Evolutionary conservation across 1,284 basidiomycete genomes (phyloP), one percentile per base, ranked within the genome.

Genomic region (Microbotryum saponariae): DNA sequence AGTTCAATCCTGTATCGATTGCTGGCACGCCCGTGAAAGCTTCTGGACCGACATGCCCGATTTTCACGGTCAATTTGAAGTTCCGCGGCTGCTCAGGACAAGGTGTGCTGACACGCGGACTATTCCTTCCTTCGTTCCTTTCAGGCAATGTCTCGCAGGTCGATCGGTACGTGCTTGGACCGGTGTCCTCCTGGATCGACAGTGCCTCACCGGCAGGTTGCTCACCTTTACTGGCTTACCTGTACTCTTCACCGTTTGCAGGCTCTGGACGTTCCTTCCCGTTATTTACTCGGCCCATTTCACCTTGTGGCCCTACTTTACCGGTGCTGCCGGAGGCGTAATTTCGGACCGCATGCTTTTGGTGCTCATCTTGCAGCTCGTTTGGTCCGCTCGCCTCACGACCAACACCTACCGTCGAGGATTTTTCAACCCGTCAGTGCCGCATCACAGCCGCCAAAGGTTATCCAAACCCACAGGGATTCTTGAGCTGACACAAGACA

Each of bases 321-420:
- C 61, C 20, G 62, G 64, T 21, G 31, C 42, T 8, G 21, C 42
- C 29, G 50, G 54, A 42, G 47, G 45, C 3, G 58, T 64, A 2
- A 56, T 75, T 54, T 73, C 74, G 64, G 72, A 72, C 5, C 65
- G 76, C 21, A 68, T 76, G 64, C 70, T 75, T 10, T 70, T 77
- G 62, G 73, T 77, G 62, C 70, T 75, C n/a, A 60, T 60, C 2
- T 66, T 76, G 12, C 73, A 75, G 57, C 47, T 73, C 29, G 56
- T 73, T 16, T 77, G 75, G 76, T 70, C 69, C 1, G 58, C 66
- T 18, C 84, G 91, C 51, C 77, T 97, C 54, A 84, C 83, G 6
- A 90, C 87, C 72, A 91, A 97, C 74, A 88, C 91, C 0, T 85
- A 84, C 75, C 80, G 91, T 29, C 81, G 93, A 58, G 92, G 89